Base-by-base conservation (phyloP, 371 early-diverging fungal species). In the Mucor lusitanicus region DNA sequence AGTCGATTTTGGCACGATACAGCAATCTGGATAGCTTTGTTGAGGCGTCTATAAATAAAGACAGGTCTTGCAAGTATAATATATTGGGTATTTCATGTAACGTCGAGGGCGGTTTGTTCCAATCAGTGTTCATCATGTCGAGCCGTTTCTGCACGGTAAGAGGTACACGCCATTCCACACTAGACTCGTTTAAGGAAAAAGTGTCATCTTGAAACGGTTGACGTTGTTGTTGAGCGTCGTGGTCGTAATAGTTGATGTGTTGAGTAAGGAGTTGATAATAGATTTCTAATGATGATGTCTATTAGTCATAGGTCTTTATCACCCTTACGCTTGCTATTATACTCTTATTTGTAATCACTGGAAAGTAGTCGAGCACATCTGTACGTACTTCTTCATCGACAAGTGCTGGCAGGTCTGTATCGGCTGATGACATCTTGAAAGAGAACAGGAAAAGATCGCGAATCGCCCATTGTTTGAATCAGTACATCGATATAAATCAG, bases 361-460 rank as follows among this genome's bases (percentile, higher is more conserved):
- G 61, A 57, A 65, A 65, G 7, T 54, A 46, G 11, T 65, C 61
- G 12, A 61, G 30, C 13, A 65, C 33, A 28, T 70, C 70, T 35
- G 61, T 55, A 33, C 61, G 61, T 35, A 37, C 56, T 15, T 65
- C 61, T 9, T 63, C 54, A 54, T 46, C 44, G 17, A 55, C 27
- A 40, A 37, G 17, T n/a, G n/a, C n/a, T n/a, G 28, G 17, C 17
- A 40, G 27, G 30, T 46, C 21, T 21, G 11, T 19, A 19, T 46
- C n/a, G n/a, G n/a, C 9, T 46, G 5, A 21, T 27, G 23, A 19
- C 23, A 32, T 61, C 33, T 39, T 9, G 3, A 57, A 33, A 33
- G 8, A 19, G 46, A 37, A 0, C 56, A 55, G 46, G 37, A 60
- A 11, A 67, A 65, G 33, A 23, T 30, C 28, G 66, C n/a, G 21